Base-by-base conservation (phyloP, 148 eudicot species). In the Fagopyrum tataricum region DNA sequence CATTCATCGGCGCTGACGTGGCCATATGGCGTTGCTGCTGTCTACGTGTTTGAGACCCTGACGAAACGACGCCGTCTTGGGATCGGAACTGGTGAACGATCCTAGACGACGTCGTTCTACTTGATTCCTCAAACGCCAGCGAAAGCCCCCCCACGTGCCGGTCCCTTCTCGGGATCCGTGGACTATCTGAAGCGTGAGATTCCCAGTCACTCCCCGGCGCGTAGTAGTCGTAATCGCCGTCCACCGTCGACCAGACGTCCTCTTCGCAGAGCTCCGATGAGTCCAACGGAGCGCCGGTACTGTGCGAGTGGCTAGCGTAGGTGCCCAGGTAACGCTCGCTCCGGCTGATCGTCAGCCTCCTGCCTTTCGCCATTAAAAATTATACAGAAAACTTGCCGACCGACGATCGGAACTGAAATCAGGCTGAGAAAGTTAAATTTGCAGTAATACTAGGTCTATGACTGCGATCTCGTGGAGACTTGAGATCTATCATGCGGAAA, bases 1-100 rank as follows among this genome's bases (percentile, higher is more conserved):
- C 96, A 70, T 85, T 88, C 48, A 95, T 85, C 1, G 98, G 98
- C 5, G 96, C 96, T n/a, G 98, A 95, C 40, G 91, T 70, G 72
- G 96, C 92, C 85, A 95, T 31, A 69, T 86, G 86, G 31, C 41
- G 69, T 13, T 46, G 49, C n/a, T 31, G 37, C 68, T 81, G 87
- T 8, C 81, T 85, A 14, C 83, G 86, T 59, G 84, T 77, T 23
- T 74, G 81, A 18, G 81, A 72, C 47, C 66, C 77, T 75, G 78
- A 77, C 26, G 71, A 76, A 58, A 51, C 51, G 77, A 46, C 74
- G 74, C 78, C 81, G 62, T 76, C 78, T 43, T 66, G 76, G 52
- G 67, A 75, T 2, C 88, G 87, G 20, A 76, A 81, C 74, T 91
- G 93, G 84, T 84, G 96, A 9, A 91, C 71, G 44, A 94, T 85